A percentile compares a stretch with the other conserved stretches of the same genome.
phyloP scores from a whole-genome alignment of 306 rosid genomes.

The Vigna nakashimae region DNA sequence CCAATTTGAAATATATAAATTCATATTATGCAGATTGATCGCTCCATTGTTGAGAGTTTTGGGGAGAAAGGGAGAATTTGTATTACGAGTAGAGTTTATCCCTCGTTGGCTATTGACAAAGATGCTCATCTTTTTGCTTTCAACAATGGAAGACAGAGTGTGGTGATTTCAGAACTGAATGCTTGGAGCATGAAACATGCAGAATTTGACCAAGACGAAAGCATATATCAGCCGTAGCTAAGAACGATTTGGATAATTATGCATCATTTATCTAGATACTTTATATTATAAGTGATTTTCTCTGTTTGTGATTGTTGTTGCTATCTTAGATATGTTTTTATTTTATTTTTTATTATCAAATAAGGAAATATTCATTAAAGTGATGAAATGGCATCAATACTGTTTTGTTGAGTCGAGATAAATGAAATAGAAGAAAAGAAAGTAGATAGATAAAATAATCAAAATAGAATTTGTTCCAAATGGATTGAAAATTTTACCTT shows the following conservation, averaged over 20 bases:
- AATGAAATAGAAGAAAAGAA: too few relatives aligned
- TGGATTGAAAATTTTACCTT: too few relatives aligned
- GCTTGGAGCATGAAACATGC: conserved; percentile 72
- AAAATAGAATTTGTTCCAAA: too few relatives aligned
- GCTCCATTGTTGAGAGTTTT: conserved; percentile 70
- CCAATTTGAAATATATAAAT: not conserved
- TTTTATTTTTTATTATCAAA: too few relatives aligned
- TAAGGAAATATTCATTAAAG: too few relatives aligned
- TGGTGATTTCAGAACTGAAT: conserved; percentile 49
- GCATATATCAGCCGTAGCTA: not conserved
- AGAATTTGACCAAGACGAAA: conserved; percentile 13
- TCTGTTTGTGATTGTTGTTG: too few relatives aligned
- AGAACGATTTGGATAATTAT: not conserved
- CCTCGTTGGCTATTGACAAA: conserved; percentile 52
- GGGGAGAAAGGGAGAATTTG: conserved; percentile 67
- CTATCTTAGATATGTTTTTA: too few relatives aligned
- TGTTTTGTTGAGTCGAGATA: too few relatives aligned
- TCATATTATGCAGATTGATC: conserved; percentile 62
- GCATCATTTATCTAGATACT: not conserved
- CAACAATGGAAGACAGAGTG: conserved; percentile 57
- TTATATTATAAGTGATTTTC: too few relatives aligned
- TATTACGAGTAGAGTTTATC: conserved; percentile 69
- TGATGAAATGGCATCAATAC: too few relatives aligned
- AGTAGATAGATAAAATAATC: too few relatives aligned
- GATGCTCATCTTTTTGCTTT: conserved; percentile 61